Evolutionary conservation across 257 asterid genomes (phyloP).

Genomic region (Plantago major): DNA sequence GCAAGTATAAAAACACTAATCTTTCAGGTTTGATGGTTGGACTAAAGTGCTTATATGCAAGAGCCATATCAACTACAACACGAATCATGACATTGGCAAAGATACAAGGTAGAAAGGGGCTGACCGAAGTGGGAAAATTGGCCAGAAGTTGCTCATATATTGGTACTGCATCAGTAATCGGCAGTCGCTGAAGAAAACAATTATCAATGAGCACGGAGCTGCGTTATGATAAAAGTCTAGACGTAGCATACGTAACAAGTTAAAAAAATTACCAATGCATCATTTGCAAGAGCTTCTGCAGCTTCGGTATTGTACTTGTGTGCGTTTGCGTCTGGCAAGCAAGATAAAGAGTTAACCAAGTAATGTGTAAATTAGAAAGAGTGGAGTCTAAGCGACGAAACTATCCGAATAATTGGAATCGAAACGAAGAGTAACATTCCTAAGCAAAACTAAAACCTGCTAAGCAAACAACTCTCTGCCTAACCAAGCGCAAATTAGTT

Average conservation of each 20-base stretch:
- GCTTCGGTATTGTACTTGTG: conserved; percentile 69
- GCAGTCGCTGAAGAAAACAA: conserved; percentile 48
- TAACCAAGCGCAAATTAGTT: too few species aligned
- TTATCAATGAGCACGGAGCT: neutral
- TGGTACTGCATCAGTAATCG: conserved; percentile 70
- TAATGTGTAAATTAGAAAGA: too few species aligned
- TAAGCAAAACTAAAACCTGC: too few species aligned
- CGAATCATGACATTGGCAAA: neutral
- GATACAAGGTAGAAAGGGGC: conserved; percentile 5
- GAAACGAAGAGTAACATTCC: too few species aligned
- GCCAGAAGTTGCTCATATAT: conserved; percentile 81
- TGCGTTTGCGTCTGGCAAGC: conserved; percentile 32
- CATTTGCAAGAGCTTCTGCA: conserved; percentile 77
- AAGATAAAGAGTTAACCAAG: neutral
- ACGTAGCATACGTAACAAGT: neutral
- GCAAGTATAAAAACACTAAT: too few species aligned
- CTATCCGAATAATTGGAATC: too few species aligned
- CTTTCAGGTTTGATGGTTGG: too few species aligned
- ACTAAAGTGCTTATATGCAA: neutral
- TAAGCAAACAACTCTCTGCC: too few species aligned
- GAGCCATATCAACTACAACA: neutral
- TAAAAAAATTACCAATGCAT: conserved; percentile 59
- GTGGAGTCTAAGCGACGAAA: too few species aligned
- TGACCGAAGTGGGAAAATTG: conserved; percentile 82
- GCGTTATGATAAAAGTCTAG: neutral